These are phyloP conservation scores for Fusarium torulosum DNA, from an alignment of 2,329 filamentous ascomycete species.

Conservation along the genomic window DNA sequence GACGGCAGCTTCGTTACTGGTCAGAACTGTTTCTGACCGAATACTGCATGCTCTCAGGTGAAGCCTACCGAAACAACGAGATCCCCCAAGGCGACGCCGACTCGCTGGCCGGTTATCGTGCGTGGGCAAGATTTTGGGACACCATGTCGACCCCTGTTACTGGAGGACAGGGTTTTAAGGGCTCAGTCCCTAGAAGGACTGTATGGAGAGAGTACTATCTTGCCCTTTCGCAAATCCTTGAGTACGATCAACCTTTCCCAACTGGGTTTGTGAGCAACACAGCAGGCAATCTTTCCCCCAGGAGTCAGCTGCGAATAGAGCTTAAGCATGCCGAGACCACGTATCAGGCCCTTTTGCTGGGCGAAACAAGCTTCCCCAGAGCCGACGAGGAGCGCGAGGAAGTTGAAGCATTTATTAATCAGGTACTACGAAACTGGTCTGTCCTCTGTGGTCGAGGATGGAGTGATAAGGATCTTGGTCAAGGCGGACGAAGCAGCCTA, in stretches of 20 bases:
- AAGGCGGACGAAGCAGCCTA: slow-evolving; percentile 80
- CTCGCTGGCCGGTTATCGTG: slow-evolving; percentile 69
- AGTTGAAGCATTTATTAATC: slow-evolving; percentile 84
- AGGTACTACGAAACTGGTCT: slow-evolving; percentile 87
- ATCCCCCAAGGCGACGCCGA: slow-evolving; percentile 64
- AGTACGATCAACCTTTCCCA: slow-evolving; percentile 72
- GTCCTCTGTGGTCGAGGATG: slow-evolving; percentile 83
- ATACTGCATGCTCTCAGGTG: slow-evolving; percentile 76
- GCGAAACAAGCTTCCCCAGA: slow-evolving; percentile 85
- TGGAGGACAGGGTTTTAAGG: slow-evolving; percentile 70
- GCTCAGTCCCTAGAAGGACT: slow-evolving; percentile 70
- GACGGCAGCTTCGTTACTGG: slow-evolving; percentile 80
- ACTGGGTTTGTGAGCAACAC: slow-evolving; percentile 59
- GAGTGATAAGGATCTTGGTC: slow-evolving; percentile 83
- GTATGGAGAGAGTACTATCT: slow-evolving; percentile 91
- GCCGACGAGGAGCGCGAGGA: slow-evolving; percentile 83
- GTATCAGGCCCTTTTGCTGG: slow-evolving; percentile 83
- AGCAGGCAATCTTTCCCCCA: slow-evolving; percentile 65
- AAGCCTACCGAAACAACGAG: slow-evolving; percentile 66
- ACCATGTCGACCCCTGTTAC: slow-evolving; percentile 59
- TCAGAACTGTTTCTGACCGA: slow-evolving; percentile 82
- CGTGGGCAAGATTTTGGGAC: slow-evolving; percentile 80
- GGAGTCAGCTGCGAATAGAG: slow-evolving; percentile 77
- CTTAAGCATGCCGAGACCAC: slow-evolving; percentile 81
- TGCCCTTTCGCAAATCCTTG: slow-evolving; percentile 80